These are phyloP conservation scores for Clarireedia paspali DNA, from an alignment of 2,329 filamentous ascomycete species.

Conservation along the genomic window DNA sequence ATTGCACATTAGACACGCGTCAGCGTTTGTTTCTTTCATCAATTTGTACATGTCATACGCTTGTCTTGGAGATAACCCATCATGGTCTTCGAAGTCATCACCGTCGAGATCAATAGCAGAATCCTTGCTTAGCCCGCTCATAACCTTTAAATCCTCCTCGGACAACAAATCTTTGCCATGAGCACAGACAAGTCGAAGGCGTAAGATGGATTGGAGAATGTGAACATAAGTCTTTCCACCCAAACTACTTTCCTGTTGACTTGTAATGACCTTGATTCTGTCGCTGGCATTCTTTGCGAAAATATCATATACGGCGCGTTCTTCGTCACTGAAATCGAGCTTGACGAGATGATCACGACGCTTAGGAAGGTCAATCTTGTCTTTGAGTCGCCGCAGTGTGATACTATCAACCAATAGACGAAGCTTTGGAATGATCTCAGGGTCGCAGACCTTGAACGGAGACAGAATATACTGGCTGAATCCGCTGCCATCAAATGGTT, in stretches of 20 bases:
- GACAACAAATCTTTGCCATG: constrained; percentile 89
- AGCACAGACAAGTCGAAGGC: constrained; percentile 82
- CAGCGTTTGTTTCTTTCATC: constrained; percentile 73
- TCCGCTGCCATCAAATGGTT: constrained; percentile 73
- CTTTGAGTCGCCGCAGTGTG: constrained; percentile 83
- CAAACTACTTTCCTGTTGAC: constrained; percentile 56
- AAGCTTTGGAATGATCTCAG: constrained; percentile 75
- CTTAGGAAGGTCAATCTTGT: constrained; percentile 75
- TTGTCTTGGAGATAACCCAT: constrained; percentile 56
- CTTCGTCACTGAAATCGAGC: constrained; percentile 68
- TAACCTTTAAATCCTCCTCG: constrained; percentile 70
- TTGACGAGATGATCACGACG: constrained; percentile 65
- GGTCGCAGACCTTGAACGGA: constrained; percentile 81
- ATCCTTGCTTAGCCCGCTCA: constrained; percentile 74
- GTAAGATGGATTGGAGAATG: constrained; percentile 83
- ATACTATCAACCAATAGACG: constrained; percentile 90
- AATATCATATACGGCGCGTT: constrained; percentile 72
- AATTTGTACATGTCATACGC: constrained; percentile 81
- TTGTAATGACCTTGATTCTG: constrained; percentile 67
- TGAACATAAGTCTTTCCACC: constrained; percentile 88
- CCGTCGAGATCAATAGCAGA: constrained; percentile 87
- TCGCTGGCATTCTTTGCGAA: constrained; percentile 77
- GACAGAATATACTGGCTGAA: constrained; percentile 76
- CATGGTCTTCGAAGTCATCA: constrained; percentile 47
- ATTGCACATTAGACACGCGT: constrained; percentile 64